These are phyloP conservation scores for Penicillium cataractarum DNA, from an alignment of 495 filamentous ascomycete species.

Conservation along the genomic window DNA sequence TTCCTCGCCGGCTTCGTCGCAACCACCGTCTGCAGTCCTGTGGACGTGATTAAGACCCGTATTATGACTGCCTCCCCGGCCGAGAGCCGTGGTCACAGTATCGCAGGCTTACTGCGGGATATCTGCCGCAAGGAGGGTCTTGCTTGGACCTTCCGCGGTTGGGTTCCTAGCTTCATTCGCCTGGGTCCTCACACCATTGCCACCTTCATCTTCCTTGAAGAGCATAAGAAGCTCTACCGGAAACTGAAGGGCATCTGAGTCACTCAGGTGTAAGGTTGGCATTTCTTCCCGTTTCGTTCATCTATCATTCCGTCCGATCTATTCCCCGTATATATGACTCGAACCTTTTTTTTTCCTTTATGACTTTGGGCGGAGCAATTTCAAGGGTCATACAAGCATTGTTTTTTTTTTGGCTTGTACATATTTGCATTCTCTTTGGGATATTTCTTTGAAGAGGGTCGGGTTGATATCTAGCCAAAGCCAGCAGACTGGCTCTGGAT, in stretches of 20 bases:
- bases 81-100: slow-evolving; percentile 56
- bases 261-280: slow-evolving; percentile 11
- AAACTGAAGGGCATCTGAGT: slow-evolving; percentile 45
- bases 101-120: slow-evolving; percentile 62
- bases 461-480: neutral
- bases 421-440: slow-evolving; percentile 31
- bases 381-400: slow-evolving; percentile 22
- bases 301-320: slow-evolving; percentile 48
- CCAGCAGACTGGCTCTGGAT: neutral
- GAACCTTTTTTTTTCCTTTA: slow-evolving; percentile 14
- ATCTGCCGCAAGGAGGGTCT: slow-evolving; percentile 79
- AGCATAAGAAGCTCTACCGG: slow-evolving; percentile 62
- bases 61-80: slow-evolving; percentile 76
- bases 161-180: slow-evolving; percentile 95
- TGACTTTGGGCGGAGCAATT: slow-evolving; percentile 24
- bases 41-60: slow-evolving; percentile 96
- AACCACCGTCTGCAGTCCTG: slow-evolving; percentile 91
- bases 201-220: slow-evolving; percentile 93
- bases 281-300: slow-evolving; percentile 36
- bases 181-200: slow-evolving; percentile 91
- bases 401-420: slow-evolving; percentile 25
- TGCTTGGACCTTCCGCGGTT: slow-evolving; percentile 94
- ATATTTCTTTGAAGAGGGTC: slow-evolving; percentile 10
- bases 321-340: slow-evolving; percentile 23
- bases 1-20: slow-evolving; percentile 91